These are phyloP conservation scores for Excoecaria cochinchinensis DNA, from an alignment of 345 rosid genomes.

Conservation along the genomic window DNA sequence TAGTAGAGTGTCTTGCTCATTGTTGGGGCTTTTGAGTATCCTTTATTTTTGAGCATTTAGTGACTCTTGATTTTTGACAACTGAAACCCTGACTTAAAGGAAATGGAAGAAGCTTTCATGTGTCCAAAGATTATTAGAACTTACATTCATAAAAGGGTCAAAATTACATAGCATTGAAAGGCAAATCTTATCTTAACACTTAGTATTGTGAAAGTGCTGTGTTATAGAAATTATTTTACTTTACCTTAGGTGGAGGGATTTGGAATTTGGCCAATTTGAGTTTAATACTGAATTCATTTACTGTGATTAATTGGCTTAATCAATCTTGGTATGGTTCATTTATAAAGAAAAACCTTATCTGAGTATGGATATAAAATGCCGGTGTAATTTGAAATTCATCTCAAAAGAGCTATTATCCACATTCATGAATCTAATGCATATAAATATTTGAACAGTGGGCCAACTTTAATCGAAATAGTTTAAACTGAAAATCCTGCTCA, in stretches of 20 bases:
- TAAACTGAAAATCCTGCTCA: neutral
- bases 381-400: neutral
- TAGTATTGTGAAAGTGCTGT: neutral
- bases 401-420: neutral
- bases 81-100: neutral
- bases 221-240: conserved; percentile 1
- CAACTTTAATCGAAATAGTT: neutral
- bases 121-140: neutral
- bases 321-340: neutral
- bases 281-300: neutral
- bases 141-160: neutral
- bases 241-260: neutral
- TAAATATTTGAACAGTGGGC: neutral
- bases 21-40: neutral
- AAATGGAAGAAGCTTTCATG: neutral
- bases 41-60: neutral
- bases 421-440: neutral
- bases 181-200: neutral
- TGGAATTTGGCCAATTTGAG: neutral
- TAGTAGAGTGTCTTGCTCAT: neutral
- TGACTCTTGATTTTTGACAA: neutral
- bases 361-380: neutral
- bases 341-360: neutral
- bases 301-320: neutral
- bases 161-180: neutral